Evolutionary conservation across 441 rosid species (phyloP), one percentile per base, ranked within the genome.

Genomic region (Daphne laureola): DNA sequence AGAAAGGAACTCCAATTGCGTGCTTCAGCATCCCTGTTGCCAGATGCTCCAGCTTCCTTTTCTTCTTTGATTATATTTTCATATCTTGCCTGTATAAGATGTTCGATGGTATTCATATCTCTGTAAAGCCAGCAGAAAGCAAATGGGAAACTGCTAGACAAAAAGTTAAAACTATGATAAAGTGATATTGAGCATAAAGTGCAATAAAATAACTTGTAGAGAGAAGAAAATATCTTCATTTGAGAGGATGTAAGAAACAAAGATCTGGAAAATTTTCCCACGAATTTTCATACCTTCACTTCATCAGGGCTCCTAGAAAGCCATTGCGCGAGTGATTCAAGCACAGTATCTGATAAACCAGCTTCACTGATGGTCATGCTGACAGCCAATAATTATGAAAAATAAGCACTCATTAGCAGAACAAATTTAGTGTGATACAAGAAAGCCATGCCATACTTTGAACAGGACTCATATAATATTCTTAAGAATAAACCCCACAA

Each of bases 81-180:
- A 65, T 75, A 70, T 90, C 97, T 90, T 79, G 91, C 99, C 99
- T 93, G 99, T 85, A 93, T 82, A 90, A 90, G 97, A 90, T 78
- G 95, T 82, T 93, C 69, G 87, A 80, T 53, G 85, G 84, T 80
- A 96, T 83, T 90, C 96, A 93, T 83, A 83, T 85, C 89, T 84
- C 87, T 85, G 97, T 78, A 77, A 80, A 80, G 82, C 73, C 77
- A 79, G 80, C 87, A 90, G 55, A 81, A 77, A 69, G 80, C 61
- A 77, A 83, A 85, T 82, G 87, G 96, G 96, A 81, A 80, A 78
- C 72, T 53, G 86, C 92, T 84, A 86, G 93, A 83, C 87, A 82
- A 79, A 80, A 75, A 80, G 25, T 80, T 79, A 78, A 73, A 79
- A 70, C 78, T 46, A 76, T 72, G 80, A 77, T 80, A 82, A 74